Conservation (phyloP, 2,329 filamentous ascomycete species). For the Beauveria sp. region DNA sequence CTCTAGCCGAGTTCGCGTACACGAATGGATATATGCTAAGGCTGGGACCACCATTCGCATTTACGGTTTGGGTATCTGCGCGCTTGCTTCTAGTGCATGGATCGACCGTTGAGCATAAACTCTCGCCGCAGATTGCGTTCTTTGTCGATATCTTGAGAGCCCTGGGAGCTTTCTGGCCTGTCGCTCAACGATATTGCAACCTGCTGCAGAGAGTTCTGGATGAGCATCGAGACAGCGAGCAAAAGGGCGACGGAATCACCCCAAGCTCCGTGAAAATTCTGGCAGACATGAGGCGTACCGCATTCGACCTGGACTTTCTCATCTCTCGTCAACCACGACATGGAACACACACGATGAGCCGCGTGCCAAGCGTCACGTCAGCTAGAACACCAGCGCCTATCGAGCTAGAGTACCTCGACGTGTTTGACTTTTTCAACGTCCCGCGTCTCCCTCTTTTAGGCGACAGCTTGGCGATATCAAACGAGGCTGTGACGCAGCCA, state of each 20-base stretch:
- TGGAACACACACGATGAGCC: constrained; percentile 30
- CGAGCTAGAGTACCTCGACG: constrained; percentile 83
- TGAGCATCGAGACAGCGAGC: constrained; percentile 74
- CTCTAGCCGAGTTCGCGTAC: constrained; percentile 70
- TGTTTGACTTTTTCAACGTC: constrained; percentile 93
- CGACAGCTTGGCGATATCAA: constrained; percentile 15
- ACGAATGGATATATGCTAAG: constrained; percentile 68
- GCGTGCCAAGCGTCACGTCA: constrained; percentile 48
- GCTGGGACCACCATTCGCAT: constrained; percentile 84
- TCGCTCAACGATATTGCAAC: constrained; percentile 72
- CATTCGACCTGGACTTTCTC: constrained; percentile 82
- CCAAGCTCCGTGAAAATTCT: constrained; percentile 80
- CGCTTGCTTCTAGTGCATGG: constrained; percentile 82
- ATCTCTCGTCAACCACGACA: constrained; percentile 72
- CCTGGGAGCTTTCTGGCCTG: constrained; percentile 79
- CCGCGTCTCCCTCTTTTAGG: constrained; percentile 54
- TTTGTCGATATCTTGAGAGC: constrained; percentile 76
- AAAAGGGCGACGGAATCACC: constrained; percentile 65
- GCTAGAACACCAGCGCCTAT: constrained; percentile 66
- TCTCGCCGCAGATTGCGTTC: constrained; percentile 71
- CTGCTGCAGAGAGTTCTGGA: constrained; percentile 78
- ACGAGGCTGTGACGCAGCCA: constrained; percentile 16
- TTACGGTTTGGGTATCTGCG: constrained; percentile 86
- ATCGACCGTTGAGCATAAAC: constrained; percentile 77
- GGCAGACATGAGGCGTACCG: constrained; percentile 84